Evolutionary conservation across 371 early-diverging fungal species (phyloP), one percentile per base, ranked within the genome.

Genomic region (Parasitella parasitica): DNA sequence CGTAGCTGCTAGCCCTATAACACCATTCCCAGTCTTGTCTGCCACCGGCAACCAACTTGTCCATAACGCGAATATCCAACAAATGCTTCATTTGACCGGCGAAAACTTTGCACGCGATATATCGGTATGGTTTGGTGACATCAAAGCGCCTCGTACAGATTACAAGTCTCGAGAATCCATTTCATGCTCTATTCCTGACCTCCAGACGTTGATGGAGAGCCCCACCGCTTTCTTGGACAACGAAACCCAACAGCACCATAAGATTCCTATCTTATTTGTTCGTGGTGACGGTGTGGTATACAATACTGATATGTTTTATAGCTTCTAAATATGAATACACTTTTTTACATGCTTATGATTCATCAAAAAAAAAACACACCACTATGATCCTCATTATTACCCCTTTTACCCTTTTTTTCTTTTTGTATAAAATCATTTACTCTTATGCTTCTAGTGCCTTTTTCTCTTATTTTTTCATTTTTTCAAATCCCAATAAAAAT

Each of bases 101-200:
- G 78, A 86, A 20, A 87, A 89, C 43, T 80, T 91, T 58, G 71
- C 87, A 1, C 82, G 83, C 3, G 86, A 89, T 57, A 70, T 91
- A 53, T 71, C 82, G 0, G 84, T 92, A 7, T 83, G 87, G 84
- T 91, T 92, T 70, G 91, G 88, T 15, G 86, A 86, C 50, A 59
- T 84, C 34, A 73, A 78, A 35, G 74, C 83, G 6, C 75, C 77
- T 11, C 67, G 69, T 37, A 86, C 85, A 9, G 87, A 87, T 9
- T 82, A 74, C 57, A 75, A 80, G 46, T 82, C 81, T 3, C 71
- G 71, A n/a, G 85, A 87, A 56, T 51, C 64, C 0, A 34, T 85
- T 28, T 67, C 76, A 15, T 85, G 84, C 41, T 59, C 69, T 24
- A 64, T 85, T 15, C 88, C 88, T 5, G 63, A 69, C 27, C 15